Percentiles rank a stretch among this genome's conserved stretches.
Conservation (phyloP, 1,284 basidiomycete genomes). For the Fomitiporia mediterranea region DNA sequence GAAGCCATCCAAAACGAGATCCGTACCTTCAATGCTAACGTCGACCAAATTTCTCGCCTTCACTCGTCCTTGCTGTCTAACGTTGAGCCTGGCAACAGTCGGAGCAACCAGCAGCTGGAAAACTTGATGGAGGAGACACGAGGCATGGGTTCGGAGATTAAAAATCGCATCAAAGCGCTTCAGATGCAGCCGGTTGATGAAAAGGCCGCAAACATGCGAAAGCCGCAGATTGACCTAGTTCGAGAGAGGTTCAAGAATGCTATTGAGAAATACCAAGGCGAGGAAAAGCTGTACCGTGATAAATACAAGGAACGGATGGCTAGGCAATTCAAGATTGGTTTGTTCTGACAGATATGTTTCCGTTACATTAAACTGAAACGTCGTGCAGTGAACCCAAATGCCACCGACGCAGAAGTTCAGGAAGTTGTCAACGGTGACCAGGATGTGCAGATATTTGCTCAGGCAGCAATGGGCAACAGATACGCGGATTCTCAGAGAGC, state of each 20-base stretch:
- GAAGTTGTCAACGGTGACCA: constrained; percentile 85
- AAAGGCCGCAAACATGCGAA: constrained; percentile 33
- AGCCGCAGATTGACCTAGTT: constrained; percentile 60
- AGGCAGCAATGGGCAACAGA: constrained; percentile 88
- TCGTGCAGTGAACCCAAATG: constrained; percentile 85
- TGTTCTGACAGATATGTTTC: constrained; percentile 24
- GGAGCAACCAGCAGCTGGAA: constrained; percentile 64
- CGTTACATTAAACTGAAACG: constrained; percentile 4
- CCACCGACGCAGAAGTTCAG: constrained; percentile 85
- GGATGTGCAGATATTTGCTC: constrained; percentile 81
- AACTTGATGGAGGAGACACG: constrained; percentile 77
- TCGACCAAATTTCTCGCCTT: constrained; percentile 62
- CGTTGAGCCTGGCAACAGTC: constrained; percentile 64
- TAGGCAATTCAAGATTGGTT: constrained; percentile 93
- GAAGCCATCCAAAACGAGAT: constrained; percentile 60
- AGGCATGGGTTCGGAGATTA: constrained; percentile 66
- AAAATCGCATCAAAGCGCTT: constrained; percentile 74
- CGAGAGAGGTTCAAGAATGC: constrained; percentile 82
- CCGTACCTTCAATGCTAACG: constrained; percentile 64
- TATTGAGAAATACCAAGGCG: constrained; percentile 84
- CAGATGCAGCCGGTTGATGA: constrained; percentile 69
- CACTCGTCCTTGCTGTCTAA: constrained; percentile 77
- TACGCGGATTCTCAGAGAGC: constrained; percentile 89
- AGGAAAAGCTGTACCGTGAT: constrained; percentile 89
- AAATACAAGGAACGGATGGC: constrained; percentile 95